Base-by-base conservation (phyloP, 768 basidiomycete species). In the Podaxis mareebaensis region DNA sequence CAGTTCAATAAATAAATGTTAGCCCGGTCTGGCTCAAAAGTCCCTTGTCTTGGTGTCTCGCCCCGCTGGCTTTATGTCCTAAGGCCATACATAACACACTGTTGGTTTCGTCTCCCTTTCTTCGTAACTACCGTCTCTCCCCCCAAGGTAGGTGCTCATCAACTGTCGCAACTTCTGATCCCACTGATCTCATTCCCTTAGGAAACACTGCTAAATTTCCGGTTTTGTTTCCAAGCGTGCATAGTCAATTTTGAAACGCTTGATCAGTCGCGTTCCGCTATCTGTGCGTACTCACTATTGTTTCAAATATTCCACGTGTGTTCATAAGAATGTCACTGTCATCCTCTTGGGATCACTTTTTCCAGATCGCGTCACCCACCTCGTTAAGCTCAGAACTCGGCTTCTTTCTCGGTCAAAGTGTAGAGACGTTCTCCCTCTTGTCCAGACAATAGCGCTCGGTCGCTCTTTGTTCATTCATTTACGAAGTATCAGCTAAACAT, bases 1-100 rank as follows among this genome's bases (percentile, higher is more conserved):
- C 38, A 38, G 49, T 49, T 46, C 48, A 48, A 61, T 46, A 61
- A 44, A 61, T 61, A 24, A 51, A 61, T 51, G 42, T 53, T 49
- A 20, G 39, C 33, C 46, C 17, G 22, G 30, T 22, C 53, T 42
- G 24, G 54, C 38, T 49, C 36, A 40, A 62, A 38, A 22, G 4
- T 12, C 39, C 54, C 38, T 56, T 56, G 39, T 40, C 54, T 56
- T 24, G 54, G 54, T 22, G 36, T 40, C 38, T 28, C 33, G 39
- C 59, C 51, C 53, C 42, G 53, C 30, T 55, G 61, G 53, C 28
- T 62, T 54, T 44, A 55, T 55, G 61, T 38, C 30, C 40, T 20
- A 3, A 40, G 53, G 17, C 53, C 17, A 46, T 26, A 24, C 17
- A 46, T 38, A 36, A 30, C 53, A 22, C 42, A 46, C 53, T 24